phyloP scores from a whole-genome alignment of 1,284 basidiomycete genomes.

The Malassezia arunalokei region DNA sequence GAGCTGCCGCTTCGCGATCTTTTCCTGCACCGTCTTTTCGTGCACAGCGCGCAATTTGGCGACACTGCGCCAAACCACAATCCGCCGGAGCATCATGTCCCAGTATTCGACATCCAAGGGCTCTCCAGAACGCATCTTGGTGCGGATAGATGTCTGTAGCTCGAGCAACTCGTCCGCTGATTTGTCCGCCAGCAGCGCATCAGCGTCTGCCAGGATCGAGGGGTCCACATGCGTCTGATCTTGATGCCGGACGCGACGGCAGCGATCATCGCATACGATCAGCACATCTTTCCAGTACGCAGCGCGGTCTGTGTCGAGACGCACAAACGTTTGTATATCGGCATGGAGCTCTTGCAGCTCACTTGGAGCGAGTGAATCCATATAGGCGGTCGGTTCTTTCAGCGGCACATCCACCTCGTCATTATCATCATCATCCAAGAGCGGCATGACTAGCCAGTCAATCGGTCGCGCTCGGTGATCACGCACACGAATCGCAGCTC shows the following conservation, averaged over 20 bases:
- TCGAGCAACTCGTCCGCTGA: conserved; percentile 59
- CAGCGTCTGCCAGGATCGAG: conserved; percentile 30
- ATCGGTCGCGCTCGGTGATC: conserved; percentile 66
- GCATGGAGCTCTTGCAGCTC: conserved; percentile 87
- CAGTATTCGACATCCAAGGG: conserved; percentile 96
- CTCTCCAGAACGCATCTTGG: conserved; percentile 77
- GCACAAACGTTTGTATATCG: conserved; percentile 83
- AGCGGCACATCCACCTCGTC: conserved; percentile 90
- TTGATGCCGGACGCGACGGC: conserved; percentile 54
- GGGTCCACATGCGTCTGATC: conserved; percentile 23
- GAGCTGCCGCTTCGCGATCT: conserved; percentile 85
- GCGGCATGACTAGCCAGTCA: conserved; percentile 40
- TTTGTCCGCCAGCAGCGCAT: conserved; percentile 34
- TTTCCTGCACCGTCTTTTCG: conserved; percentile 86
- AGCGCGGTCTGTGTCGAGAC: conserved; percentile 74
- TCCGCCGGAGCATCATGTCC: conserved; percentile 78
- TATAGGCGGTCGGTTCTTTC: conserved; percentile 92
- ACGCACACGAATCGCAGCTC: conserved; percentile 83
- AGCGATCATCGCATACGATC: conserved; percentile 79
- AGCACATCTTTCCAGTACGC: conserved; percentile 99
- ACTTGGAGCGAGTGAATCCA: conserved; percentile 70
- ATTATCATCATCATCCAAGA: conserved; percentile 65
- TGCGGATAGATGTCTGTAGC: conserved; percentile 73
- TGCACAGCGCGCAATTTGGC: conserved; percentile 82
- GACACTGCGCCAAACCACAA: conserved; percentile 98